Conservation (phyloP, 257 asterid species). For the Nicotiana tomentosiformis region DNA sequence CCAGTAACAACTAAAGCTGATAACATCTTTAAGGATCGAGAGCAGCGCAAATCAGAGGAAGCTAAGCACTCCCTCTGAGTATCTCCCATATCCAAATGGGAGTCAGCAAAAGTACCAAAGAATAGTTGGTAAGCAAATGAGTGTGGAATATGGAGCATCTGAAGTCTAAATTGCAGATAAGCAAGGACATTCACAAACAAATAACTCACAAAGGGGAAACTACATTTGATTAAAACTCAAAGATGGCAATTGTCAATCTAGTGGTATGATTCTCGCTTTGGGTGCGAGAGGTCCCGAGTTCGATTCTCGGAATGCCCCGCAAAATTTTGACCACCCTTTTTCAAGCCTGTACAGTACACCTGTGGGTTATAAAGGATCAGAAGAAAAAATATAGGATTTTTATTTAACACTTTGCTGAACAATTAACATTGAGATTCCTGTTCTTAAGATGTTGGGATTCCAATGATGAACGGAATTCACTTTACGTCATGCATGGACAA, state of each 20-base stretch:
- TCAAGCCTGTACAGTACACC: neutral
- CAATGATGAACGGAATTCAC: neutral
- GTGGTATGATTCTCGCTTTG: conserved; percentile 84
- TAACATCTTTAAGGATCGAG: neutral
- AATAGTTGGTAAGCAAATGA: neutral
- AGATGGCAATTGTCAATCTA: conserved; percentile 21
- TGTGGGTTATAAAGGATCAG: neutral
- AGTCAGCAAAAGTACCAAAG: neutral
- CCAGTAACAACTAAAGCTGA: neutral
- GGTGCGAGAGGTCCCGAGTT: conserved; percentile 85
- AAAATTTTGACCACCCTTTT: neutral
- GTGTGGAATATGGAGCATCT: neutral
- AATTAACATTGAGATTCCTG: neutral
- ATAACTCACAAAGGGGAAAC: neutral
- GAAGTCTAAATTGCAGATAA: neutral
- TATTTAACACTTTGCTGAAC: neutral
- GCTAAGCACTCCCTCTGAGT: neutral
- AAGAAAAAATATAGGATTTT: neutral
- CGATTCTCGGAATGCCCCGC: conserved; percentile 68
- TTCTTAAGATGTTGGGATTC: neutral
- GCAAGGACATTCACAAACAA: neutral
- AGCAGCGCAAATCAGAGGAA: neutral
- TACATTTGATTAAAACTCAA: neutral
- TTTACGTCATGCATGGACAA: neutral
- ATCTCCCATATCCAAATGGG: neutral